Evolutionary conservation across 2,329 filamentous ascomycete genomes (phyloP).

Genomic region (Colletotrichum sp.): DNA sequence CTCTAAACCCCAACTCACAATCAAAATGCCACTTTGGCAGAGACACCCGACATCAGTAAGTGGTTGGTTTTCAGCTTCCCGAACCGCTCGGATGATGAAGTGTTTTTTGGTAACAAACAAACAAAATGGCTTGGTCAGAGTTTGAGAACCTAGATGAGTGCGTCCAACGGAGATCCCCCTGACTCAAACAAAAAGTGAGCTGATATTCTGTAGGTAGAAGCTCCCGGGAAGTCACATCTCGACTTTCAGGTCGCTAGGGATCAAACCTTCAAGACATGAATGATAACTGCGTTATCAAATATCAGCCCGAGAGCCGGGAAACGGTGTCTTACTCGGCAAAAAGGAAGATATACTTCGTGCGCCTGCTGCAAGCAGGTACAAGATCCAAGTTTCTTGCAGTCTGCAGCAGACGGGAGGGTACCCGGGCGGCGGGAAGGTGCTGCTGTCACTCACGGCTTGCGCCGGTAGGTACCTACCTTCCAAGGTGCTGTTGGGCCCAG

Average conservation of each 20-base stretch:
- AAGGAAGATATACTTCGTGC: background rate
- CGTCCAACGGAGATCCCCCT: background rate
- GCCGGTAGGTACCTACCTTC: background rate
- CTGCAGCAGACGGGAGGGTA: background rate
- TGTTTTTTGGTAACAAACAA: background rate
- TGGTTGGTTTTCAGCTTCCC: background rate
- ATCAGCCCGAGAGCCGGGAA: background rate
- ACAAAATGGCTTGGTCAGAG: background rate
- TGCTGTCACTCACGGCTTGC: background rate
- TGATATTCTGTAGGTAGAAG: background rate
- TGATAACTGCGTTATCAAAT: background rate
- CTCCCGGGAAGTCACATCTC: background rate
- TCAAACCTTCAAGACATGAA: background rate
- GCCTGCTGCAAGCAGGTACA: background rate
- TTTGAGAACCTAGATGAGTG: background rate
- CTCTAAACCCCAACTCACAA: fast-evolving
- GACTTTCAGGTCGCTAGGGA: background rate
- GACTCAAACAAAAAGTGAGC: background rate
- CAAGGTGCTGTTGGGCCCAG: background rate
- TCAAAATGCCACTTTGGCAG: background rate
- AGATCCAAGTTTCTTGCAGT: background rate
- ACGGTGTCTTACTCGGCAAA: background rate
- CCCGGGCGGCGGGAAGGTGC: background rate
- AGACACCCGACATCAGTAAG: background rate
- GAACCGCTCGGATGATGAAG: background rate